Evolutionary conservation across 2,329 filamentous ascomycete genomes (phyloP), one percentile per base, ranked within the genome.

Genomic region (Calonectria pseudoturangicola): DNA sequence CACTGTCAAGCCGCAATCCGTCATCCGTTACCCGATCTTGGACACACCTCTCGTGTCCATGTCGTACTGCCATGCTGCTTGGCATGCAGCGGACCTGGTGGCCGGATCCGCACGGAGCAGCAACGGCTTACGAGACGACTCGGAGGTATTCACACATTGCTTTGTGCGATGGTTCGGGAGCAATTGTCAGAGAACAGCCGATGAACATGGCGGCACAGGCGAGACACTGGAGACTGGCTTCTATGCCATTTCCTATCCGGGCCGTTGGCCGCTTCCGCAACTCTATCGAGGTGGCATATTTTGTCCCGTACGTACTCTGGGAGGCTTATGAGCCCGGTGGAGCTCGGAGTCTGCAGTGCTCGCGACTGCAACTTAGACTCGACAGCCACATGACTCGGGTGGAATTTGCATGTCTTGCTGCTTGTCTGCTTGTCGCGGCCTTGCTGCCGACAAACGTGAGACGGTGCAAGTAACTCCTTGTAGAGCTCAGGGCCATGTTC

Each of bases 211-310:
- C n/a, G 54, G 54, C 33, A 25, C 54, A 58, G n/a, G 21, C 39
- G 36, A 67, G 48, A 64, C 60, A 63, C 45, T 12, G 50, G 68
- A 70, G 51, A 65, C 36, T 56, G 27, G 39, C 45, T 43, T 48
- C 28, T n/a, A 58, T 41, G 33, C 25, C 30, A 39, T 36, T 64
- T 41, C 47, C 45, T 54, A 51, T 28, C 51, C 41, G 28, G 64
- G 43, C 70, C 64, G 65, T 64, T 65, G 48, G 48, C 56, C 18
- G 58, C 36, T 68, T 39, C 66, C 47, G 64, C 56, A 71, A 64
- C 70, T 71, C 56, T 68, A 68, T 63, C 64, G 43, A 33, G 28
- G 39, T 63, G 58, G 41, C 41, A 47, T 28, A 30, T 33, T 18
- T 30, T 28, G 33, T 28, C 25, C 25, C 30, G 30, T 33, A 5